Evolutionary conservation across 257 asterid genomes (phyloP).

Genomic region (Striga asiatica): DNA sequence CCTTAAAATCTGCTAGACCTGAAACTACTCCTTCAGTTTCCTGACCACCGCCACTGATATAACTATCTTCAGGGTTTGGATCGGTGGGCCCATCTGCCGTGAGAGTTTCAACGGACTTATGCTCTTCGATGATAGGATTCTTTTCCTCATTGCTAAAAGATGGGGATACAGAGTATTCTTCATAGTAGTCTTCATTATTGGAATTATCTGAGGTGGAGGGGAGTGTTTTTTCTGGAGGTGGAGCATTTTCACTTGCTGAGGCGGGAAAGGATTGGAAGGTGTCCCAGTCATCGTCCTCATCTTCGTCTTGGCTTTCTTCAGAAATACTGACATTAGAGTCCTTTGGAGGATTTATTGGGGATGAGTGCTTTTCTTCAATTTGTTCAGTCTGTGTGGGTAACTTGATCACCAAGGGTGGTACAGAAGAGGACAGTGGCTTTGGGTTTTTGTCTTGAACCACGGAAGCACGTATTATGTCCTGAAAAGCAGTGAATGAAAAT

Average conservation of each 20-base stretch:
- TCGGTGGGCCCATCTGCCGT: conserved; percentile 9
- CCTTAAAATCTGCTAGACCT: conserved; percentile 10
- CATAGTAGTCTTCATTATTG: conserved; percentile 11
- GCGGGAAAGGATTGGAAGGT: conserved; percentile 95
- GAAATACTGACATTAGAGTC: conserved; percentile 26
- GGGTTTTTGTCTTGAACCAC: conserved; percentile 56
- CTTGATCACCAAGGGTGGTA: conserved; percentile 56
- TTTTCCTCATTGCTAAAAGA: conserved; percentile 19
- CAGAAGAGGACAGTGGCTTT: conserved; percentile 32
- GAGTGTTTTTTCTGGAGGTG: conserved; percentile 27
- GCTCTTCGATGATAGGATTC: conserved; percentile 14
- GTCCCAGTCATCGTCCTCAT: conserved; percentile 90
- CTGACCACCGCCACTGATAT: conserved; percentile 6
- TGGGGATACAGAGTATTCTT: conserved; percentile 22
- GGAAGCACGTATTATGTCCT: conserved; percentile 89
- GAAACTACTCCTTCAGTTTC: conserved; percentile 15
- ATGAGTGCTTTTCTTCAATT: conserved; percentile 21
- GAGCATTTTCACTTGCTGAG: conserved; percentile 35
- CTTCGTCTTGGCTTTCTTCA: conserved; percentile 45
- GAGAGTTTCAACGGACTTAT: conserved; percentile 19
- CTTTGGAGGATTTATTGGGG: conserved; percentile 27
- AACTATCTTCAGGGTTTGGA: conserved; percentile 16
- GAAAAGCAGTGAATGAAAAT: conserved; percentile 26
- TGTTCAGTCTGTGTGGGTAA: conserved; percentile 48
- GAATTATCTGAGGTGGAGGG: conserved; percentile 22